Evolutionary conservation across 257 asterid species (phyloP), one percentile per base, ranked within the genome.

Genomic region (Henckelia pumila): DNA sequence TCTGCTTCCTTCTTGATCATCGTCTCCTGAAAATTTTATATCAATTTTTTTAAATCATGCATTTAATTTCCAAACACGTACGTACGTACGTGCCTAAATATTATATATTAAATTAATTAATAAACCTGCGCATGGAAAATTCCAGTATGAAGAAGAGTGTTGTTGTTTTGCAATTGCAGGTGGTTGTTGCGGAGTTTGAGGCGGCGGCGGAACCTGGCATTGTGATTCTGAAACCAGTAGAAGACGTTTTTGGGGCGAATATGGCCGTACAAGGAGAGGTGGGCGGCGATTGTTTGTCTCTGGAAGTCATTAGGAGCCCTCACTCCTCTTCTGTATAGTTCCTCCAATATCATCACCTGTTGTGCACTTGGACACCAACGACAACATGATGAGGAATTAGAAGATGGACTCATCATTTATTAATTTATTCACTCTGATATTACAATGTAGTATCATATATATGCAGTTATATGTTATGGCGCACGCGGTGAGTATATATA

Each of bases 331-430:
- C 77, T 66, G 77, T 90, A 90, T 53, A 90, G 86, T 56, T 88
- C 92, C 61, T 90, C 91, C 56, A 90, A 75, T 68, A 90, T 85
- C 95, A 84, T 90, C 3, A 90, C 68, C 59, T 90, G 97, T 26
- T 87, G 92, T 1, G 95, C 86, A 6, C 94, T 88, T 13, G 97
- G 97, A 68, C 91, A 82, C 97, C 97, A 90, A 76, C 97, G 74
- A 0, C 82, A 80, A 55, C 77, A 73, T n/a, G 77, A 58, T 20
- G 85, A 65, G 23, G 87, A 78, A n/a, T n/a, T n/a, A 37, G 83
- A 66, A 6, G 33, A 29, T 29, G 33, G 33, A 29, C 33, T 29
- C 33, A 29, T 29, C 7, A 29, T n/a, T 29, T 6, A 29, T 0
- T 29, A 1, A 29, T 6, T 29, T 5, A 29, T 29, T 2, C 5